Conservation (phyloP, 2,329 filamentous ascomycete species). For the Fusarium sp. region DNA sequence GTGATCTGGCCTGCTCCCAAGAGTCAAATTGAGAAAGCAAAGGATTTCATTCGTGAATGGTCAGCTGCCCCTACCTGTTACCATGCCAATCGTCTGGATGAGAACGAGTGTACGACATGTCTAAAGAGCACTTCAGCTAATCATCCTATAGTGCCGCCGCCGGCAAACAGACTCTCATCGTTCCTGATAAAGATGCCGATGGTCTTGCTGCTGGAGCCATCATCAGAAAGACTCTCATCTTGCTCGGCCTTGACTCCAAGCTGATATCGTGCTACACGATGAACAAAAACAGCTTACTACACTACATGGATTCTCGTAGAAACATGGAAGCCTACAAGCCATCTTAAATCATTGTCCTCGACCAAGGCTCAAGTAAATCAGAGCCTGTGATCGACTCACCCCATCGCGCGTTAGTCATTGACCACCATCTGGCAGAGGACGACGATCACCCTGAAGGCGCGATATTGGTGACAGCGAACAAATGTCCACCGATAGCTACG, state of each 20-base stretch:
- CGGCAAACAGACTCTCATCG: conserved; percentile 61
- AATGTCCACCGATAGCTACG: conserved; percentile 72
- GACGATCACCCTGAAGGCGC: conserved; percentile 66
- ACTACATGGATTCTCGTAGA: conserved; percentile 61
- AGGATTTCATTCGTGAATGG: conserved; percentile 67
- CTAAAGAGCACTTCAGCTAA: conserved; percentile 2
- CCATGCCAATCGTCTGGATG: not conserved
- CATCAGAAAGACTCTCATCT: conserved; percentile 65
- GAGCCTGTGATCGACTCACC: conserved; percentile 61
- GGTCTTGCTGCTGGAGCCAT: conserved; percentile 72
- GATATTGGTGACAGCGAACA: conserved; percentile 68
- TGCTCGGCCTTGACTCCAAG: conserved; percentile 63
- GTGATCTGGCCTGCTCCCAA: conserved; percentile 70
- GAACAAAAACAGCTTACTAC: conserved; percentile 67
- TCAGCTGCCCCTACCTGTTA: conserved; percentile 40
- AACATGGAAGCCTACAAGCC: conserved; percentile 62
- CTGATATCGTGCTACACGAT: conserved; percentile 68
- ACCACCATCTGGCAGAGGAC: conserved; percentile 67
- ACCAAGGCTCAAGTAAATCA: conserved; percentile 68
- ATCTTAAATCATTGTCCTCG: conserved; percentile 69
- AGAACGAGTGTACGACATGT: no score
- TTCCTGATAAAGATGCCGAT: conserved; percentile 76
- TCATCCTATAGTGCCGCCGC: not conserved
- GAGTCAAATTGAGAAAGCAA: conserved; percentile 63
- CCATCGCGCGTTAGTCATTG: conserved; percentile 67